These are phyloP conservation scores for Cerioporus squamosus DNA, from an alignment of 1,284 basidiomycete species.

Conservation along the genomic window DNA sequence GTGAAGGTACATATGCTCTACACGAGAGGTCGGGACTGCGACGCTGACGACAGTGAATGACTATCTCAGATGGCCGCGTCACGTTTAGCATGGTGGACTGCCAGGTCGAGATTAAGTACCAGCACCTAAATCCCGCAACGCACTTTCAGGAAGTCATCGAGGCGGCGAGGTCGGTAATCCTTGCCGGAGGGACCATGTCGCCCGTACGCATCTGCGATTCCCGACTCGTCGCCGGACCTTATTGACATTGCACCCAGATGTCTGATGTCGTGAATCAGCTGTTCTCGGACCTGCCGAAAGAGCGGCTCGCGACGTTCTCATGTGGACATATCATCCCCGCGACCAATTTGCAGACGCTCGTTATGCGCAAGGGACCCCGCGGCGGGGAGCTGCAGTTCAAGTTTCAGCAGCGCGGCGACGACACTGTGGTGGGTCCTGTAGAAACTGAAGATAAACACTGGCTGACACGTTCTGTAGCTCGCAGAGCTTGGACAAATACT, in stretches of 20 bases:
- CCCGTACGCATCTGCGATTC: constrained; percentile 60
- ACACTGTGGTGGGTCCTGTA: constrained; percentile 56
- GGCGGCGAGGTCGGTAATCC: constrained; percentile 79
- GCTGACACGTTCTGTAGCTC: constrained; percentile 49
- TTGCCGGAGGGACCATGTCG: constrained; percentile 98
- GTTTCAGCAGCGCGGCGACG: constrained; percentile 77
- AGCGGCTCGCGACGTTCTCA: constrained; percentile 79
- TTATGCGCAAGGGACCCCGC: constrained; percentile 79
- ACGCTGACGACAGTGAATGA: no score
- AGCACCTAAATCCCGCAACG: constrained; percentile 93
- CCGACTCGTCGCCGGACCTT: not conserved
- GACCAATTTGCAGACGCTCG: constrained; percentile 79
- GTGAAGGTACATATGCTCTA: constrained; percentile 60
- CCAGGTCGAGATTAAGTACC: constrained; percentile 82
- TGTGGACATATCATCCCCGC: constrained; percentile 94
- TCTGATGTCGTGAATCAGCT: constrained; percentile 89
- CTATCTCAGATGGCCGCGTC: constrained; percentile 62
- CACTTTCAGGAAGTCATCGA: constrained; percentile 85
- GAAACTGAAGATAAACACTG: no score
- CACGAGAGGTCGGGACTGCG: no score
- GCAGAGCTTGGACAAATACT: constrained; percentile 86
- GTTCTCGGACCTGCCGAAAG: constrained; percentile 68
- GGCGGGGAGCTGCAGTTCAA: constrained; percentile 85
- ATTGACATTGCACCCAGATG: constrained; percentile 55
- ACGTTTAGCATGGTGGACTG: constrained; percentile 54